Conservation (phyloP, 768 basidiomycete genomes). For the Panaeolus papilionaceus region DNA sequence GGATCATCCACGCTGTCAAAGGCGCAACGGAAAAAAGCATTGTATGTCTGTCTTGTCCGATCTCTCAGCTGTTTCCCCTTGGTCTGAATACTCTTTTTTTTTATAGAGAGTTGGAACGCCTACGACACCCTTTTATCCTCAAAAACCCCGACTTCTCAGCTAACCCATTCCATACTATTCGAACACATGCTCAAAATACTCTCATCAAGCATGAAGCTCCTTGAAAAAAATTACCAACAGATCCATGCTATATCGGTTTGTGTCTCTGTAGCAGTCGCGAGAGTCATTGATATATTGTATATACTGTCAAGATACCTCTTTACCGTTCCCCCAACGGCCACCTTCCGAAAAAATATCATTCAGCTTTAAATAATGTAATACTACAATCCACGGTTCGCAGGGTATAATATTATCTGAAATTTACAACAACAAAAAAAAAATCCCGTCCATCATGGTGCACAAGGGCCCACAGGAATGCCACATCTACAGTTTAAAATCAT, state of each 20-base stretch:
- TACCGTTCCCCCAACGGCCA: background rate
- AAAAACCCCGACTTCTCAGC: constrained; percentile 66
- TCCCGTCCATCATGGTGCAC: constrained; percentile 14
- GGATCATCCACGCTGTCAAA: constrained; percentile 62
- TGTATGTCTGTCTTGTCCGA: constrained; percentile 55
- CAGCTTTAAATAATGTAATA: constrained; percentile 10
- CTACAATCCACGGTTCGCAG: constrained; percentile 14
- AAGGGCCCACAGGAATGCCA: background rate
- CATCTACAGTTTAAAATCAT: background rate
- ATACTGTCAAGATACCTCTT: too few species aligned
- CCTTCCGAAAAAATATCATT: constrained; percentile 14
- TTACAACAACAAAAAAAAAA: constrained; percentile 9
- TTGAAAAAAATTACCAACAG: background rate
- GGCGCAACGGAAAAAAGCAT: constrained; percentile 66
- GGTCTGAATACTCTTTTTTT: constrained; percentile 9
- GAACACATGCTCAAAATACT: constrained; percentile 81
- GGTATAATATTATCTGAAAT: constrained; percentile 27
- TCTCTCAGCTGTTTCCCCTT: background rate
- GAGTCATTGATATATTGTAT: too few species aligned
- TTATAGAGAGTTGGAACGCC: constrained; percentile 70
- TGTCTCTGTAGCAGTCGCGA: too few species aligned
- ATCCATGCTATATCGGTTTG: too few species aligned
- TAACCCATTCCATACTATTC: constrained; percentile 81
- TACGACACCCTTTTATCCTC: constrained; percentile 74
- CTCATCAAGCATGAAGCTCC: constrained; percentile 56